phyloP scores from a whole-genome alignment of 225 moss, liverwort and hornwort genomes.

The Sphagnum contortum region DNA sequence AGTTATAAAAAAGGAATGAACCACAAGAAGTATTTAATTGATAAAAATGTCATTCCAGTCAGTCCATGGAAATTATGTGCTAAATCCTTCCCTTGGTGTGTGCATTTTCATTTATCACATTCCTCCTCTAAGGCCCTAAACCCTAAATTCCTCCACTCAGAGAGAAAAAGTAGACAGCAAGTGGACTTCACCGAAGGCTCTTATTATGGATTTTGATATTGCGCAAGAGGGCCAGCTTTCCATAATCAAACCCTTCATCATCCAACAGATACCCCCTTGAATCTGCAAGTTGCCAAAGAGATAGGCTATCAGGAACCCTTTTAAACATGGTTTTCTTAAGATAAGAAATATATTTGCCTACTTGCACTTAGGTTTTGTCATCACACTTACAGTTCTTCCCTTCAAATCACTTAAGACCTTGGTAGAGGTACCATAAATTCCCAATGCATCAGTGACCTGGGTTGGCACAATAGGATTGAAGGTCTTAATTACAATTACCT shows the following conservation, averaged over 20 bases:
- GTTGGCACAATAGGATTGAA: too few relatives aligned
- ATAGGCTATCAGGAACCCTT: background rate
- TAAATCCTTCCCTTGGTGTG: too few relatives aligned
- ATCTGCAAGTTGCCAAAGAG: slow-evolving; percentile 21
- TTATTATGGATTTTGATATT: slow-evolving; percentile 42
- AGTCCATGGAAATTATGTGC: too few relatives aligned
- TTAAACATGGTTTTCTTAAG: too few relatives aligned
- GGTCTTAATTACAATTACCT: background rate
- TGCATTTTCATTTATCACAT: too few relatives aligned
- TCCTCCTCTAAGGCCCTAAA: background rate
- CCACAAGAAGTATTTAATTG: background rate
- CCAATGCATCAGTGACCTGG: too few relatives aligned
- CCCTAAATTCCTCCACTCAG: background rate
- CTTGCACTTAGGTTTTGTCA: too few relatives aligned
- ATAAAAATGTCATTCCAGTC: background rate
- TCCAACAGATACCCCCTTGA: slow-evolving; percentile 53
- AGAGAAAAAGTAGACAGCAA: background rate
- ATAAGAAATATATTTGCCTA: too few relatives aligned
- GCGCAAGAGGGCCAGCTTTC: slow-evolving; percentile 37
- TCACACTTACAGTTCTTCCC: too few relatives aligned
- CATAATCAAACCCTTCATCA: slow-evolving; percentile 54
- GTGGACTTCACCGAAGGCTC: slow-evolving; percentile 23
- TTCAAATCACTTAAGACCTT: too few relatives aligned
- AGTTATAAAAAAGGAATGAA: background rate
- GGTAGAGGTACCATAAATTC: too few relatives aligned